Conservation (phyloP, 2,329 filamentous ascomycete genomes). For the Aspergillus carbonarius region DNA sequence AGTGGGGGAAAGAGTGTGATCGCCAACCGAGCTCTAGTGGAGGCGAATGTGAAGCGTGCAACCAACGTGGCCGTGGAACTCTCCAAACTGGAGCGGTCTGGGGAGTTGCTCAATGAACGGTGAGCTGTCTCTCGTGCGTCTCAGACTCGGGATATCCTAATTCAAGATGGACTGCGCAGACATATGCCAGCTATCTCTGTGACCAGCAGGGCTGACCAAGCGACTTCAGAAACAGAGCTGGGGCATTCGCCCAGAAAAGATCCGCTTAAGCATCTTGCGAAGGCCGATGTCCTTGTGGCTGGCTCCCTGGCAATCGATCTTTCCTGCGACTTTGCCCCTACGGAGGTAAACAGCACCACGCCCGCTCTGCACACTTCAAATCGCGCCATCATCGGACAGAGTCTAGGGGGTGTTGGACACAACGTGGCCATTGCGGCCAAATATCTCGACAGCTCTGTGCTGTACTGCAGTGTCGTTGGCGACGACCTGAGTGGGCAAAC, state of each 20-base stretch:
- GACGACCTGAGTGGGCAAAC: conserved; percentile 76
- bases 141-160: conserved; percentile 34
- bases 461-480: conserved; percentile 77
- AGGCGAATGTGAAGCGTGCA: conserved; percentile 65
- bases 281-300: conserved; percentile 74
- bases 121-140: conserved; percentile 33
- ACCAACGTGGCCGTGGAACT: conserved; percentile 65
- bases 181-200: conserved; percentile 36
- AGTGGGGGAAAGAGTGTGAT: conserved; percentile 68
- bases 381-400: conserved; percentile 74
- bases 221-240: conserved; percentile 21
- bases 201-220: conserved; percentile 23
- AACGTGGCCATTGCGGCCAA: conserved; percentile 87
- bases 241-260: conserved; percentile 8
- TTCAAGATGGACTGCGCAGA: conserved; percentile 33
- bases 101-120: conserved; percentile 30
- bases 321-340: conserved; percentile 71
- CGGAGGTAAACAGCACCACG: conserved; percentile 35
- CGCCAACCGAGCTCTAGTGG: conserved; percentile 71
- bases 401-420: conserved; percentile 85
- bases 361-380: conserved; percentile 74
- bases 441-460: conserved; percentile 63
- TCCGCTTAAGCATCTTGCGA: conserved; percentile 18
- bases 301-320: conserved; percentile 89
- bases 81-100: conserved; percentile 51